Evolutionary conservation across 441 rosid species (phyloP), one percentile per base, ranked within the genome.

Genomic region (Adansonia grandidieri): DNA sequence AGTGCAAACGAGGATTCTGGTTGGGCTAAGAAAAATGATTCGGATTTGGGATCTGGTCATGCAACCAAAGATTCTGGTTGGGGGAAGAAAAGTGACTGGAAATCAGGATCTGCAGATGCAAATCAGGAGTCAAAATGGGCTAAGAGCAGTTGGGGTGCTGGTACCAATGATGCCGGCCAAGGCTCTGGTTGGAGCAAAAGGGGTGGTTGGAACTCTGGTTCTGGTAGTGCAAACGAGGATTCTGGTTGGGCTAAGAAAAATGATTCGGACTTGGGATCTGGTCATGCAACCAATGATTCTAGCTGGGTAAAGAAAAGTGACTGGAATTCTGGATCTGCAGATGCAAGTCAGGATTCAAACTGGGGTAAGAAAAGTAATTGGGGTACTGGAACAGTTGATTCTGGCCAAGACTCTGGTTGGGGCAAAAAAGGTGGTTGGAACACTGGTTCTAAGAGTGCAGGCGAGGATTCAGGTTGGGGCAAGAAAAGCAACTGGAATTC

Each of bases 211-310:
- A 67, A 54, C 44, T 76, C 77, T 20, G 78, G 56, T 50, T 57
- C 72, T 20, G 45, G 2, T 47, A 53, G 79, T 74, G 82, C 73
- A 13, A 60, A 73, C 67, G 73, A 80, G 63, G 75, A 3, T 44
- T 72, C 85, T 57, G 61, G 74, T 42, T 88, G 84, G 88, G 82
- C 78, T 3, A 84, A 82, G 78, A 87, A 85, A 40, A 17, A 71
- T 9, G 56, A 44, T 62, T 81, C 74, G 63, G 69, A 78, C 9
- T 79, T 80, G 15, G 82, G 81, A 2, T 78, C 87, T 11, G 70
- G 62, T 79, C 85, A 82, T 77, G 83, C 20, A 56, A 77, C 32
- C 60, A 53, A 60, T 57, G 78, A 45, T 54, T 83, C 85, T 9
- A 64, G 63, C 54, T 83, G 79, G 84, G 81, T 81, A 0, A 80